A percentile compares a stretch with the other conserved stretches of the same genome.
Evolutionary conservation across 2,329 filamentous ascomycete genomes (phyloP).

Genomic region (Passalora sequoiae): DNA sequence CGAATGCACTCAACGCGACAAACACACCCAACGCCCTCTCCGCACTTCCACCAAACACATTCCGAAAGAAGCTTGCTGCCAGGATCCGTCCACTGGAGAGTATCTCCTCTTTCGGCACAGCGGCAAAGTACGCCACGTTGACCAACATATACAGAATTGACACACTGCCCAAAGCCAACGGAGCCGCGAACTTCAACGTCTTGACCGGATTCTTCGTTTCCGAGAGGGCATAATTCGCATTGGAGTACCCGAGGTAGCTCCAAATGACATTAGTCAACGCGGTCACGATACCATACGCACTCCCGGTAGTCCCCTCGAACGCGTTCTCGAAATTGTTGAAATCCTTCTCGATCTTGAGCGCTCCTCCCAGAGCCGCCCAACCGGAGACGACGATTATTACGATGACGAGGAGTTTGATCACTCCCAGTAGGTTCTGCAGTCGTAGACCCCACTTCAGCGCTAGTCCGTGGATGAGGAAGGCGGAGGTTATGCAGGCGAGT

Average conservation of each 20-base stretch:
- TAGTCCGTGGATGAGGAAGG: slow-evolving; percentile 61
- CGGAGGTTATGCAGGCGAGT: slow-evolving; percentile 60
- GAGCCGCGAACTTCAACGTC: slow-evolving; percentile 35
- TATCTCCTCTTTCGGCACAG: slow-evolving; percentile 26
- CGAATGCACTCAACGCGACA: slow-evolving; percentile 51
- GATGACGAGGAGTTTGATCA: slow-evolving; percentile 62
- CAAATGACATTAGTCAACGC: slow-evolving; percentile 68
- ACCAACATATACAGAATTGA: slow-evolving; percentile 25
- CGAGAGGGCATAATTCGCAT: slow-evolving; percentile 53
- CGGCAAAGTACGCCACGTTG: slow-evolving; percentile 33
- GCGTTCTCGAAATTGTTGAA: slow-evolving; percentile 60
- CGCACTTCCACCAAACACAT: slow-evolving; percentile 53
- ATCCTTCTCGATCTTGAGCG: slow-evolving; percentile 56
- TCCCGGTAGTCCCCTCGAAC: slow-evolving; percentile 62
- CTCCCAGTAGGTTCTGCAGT: slow-evolving; percentile 61
- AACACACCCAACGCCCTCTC: slow-evolving; percentile 45
- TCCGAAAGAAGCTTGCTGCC: slow-evolving; percentile 29
- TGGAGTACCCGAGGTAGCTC: slow-evolving; percentile 64
- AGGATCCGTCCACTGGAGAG: slow-evolving; percentile 16
- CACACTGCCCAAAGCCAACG: slow-evolving; percentile 32
- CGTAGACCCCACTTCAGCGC: slow-evolving; percentile 62
- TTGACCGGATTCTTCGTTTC: slow-evolving; percentile 40
- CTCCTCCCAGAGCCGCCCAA: slow-evolving; percentile 56
- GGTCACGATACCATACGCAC: slow-evolving; percentile 62
- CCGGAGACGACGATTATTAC: slow-evolving; percentile 58